Evolutionary conservation across 2,329 filamentous ascomycete species (phyloP).

Genomic region (Aspergillus versicolor): DNA sequence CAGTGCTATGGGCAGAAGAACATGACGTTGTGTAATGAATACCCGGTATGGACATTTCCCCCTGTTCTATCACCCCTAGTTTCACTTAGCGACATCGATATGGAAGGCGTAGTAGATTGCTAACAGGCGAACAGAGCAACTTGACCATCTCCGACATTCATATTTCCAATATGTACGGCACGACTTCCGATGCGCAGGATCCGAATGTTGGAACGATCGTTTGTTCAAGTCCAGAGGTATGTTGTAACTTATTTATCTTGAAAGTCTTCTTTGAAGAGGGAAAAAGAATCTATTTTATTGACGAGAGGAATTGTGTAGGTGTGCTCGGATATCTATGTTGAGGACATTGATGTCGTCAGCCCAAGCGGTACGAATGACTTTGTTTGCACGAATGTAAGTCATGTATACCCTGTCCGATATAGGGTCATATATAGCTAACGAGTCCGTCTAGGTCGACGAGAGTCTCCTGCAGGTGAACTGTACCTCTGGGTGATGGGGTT

Average conservation of each 20-base stretch:
- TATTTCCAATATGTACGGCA: constrained; percentile 58
- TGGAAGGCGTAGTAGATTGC: not conserved
- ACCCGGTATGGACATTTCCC: constrained; percentile 43
- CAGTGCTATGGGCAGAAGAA: constrained; percentile 66
- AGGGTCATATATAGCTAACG: not conserved
- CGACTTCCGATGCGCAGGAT: constrained; percentile 47
- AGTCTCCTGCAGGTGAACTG: constrained; percentile 38
- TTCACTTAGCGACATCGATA: not conserved
- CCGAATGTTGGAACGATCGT: constrained; percentile 50
- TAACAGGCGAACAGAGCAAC: constrained; percentile 30
- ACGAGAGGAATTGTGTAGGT: constrained; percentile 20
- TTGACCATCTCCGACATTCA: constrained; percentile 56
- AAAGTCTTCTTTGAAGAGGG: not conserved
- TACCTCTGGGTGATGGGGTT: constrained; percentile 13
- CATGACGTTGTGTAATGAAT: constrained; percentile 59
- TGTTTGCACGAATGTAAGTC: constrained; percentile 46
- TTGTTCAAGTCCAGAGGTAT: constrained; percentile 50
- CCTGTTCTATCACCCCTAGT: not conserved
- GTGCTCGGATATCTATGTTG: constrained; percentile 49
- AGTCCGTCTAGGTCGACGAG: constrained; percentile 28
- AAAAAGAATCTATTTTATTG: not conserved
- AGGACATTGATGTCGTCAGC: constrained; percentile 48
- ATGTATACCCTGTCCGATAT: not conserved
- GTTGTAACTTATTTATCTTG: constrained; percentile 21
- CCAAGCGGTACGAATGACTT: constrained; percentile 47